phyloP scores from a whole-genome alignment of 257 asterid species.

The Sherardia arvensis region DNA sequence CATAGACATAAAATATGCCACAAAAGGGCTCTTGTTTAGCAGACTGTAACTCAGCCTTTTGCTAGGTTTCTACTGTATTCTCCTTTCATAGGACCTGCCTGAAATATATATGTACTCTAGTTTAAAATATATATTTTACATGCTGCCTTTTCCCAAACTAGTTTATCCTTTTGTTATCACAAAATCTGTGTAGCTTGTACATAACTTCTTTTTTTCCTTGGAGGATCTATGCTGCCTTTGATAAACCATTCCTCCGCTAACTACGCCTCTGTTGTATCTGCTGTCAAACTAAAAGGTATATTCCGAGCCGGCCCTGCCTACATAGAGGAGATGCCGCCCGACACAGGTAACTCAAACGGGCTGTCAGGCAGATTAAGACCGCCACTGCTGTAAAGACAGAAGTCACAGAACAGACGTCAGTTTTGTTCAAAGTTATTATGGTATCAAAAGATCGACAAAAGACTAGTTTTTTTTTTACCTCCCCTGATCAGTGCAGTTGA shows the following conservation, averaged over 20 bases:
- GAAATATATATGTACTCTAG: constrained; percentile 1
- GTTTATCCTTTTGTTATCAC: constrained; percentile 14
- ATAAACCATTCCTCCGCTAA: constrained; percentile 6
- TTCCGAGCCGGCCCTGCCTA: constrained; percentile 27
- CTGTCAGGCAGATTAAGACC: constrained; percentile 61
- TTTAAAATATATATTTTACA: constrained; percentile 19
- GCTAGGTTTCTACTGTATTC: constrained; percentile 11
- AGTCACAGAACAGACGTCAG: not conserved
- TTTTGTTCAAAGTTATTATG: not conserved
- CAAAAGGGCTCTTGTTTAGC: not conserved
- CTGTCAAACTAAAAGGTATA: constrained; percentile 22
- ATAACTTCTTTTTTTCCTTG: constrained; percentile 24
- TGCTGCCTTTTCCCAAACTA: constrained; percentile 4
- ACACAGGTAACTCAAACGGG: constrained; percentile 49
- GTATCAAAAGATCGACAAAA: not conserved
- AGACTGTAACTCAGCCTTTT: constrained; percentile 5
- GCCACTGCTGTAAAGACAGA: constrained; percentile 35
- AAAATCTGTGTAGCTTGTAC: constrained; percentile 19
- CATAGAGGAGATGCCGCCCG: constrained; percentile 42
- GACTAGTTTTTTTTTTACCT: constrained; percentile 29
- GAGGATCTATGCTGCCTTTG: constrained; percentile 24
- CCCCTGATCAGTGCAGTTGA: constrained; percentile 40
- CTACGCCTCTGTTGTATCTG: constrained; percentile 21
- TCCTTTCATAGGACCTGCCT: constrained; percentile 12
- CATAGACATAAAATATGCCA: not conserved